Conservation (phyloP, 345 rosid species). For the Boechera stricta region DNA sequence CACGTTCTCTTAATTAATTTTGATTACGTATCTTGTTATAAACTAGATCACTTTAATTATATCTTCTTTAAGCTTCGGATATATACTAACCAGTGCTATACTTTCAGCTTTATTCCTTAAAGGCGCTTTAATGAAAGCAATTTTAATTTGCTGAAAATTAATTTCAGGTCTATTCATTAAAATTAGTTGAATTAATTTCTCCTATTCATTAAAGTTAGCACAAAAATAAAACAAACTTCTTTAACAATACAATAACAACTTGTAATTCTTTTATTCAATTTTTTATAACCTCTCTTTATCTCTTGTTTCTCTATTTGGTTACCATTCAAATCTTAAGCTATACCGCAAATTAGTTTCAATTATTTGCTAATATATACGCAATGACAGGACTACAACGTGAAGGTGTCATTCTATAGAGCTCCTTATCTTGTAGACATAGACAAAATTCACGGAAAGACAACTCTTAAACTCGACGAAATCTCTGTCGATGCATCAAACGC, state of each 20-base stretch:
- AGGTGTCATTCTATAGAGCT: conserved; percentile 73
- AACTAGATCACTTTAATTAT: neutral
- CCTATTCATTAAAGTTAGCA: neutral
- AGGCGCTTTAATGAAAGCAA: neutral
- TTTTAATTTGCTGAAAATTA: neutral
- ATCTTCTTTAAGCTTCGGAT: neutral
- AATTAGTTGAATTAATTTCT: neutral
- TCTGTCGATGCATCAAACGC: conserved; percentile 57
- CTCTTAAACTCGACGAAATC: conserved; percentile 72
- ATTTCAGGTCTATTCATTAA: neutral
- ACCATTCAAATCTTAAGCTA: neutral
- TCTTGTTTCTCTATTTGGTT: neutral
- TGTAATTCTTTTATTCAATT: too few relatives aligned
- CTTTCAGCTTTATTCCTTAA: neutral
- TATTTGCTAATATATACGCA: neutral
- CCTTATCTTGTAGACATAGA: conserved; percentile 91
- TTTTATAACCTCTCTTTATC: too few relatives aligned
- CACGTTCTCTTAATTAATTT: neutral
- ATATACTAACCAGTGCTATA: neutral
- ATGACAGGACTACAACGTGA: conserved; percentile 74
- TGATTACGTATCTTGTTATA: too few relatives aligned
- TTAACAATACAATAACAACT: neutral
- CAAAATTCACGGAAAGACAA: conserved; percentile 62
- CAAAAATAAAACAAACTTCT: neutral
- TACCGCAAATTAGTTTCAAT: neutral